phyloP scores from a whole-genome alignment of 192 early-diverging fungal species.

The Diversispora eburnea region DNA sequence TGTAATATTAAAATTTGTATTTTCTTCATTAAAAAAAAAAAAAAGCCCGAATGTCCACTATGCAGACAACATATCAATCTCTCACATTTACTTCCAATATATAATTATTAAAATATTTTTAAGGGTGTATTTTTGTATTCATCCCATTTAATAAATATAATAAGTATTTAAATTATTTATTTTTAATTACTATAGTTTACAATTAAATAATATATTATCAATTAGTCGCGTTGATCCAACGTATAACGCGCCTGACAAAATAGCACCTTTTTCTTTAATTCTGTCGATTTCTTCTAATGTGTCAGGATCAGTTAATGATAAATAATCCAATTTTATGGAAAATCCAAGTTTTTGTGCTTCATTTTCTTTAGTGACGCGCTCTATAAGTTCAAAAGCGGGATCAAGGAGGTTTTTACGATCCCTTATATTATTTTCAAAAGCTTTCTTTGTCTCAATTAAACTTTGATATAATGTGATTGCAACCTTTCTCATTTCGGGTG shows the following conservation, averaged over 20 bases:
- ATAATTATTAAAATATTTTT: slow-evolving; percentile 37
- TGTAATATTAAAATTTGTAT: slow-evolving; percentile 2
- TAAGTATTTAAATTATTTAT: too few relatives aligned
- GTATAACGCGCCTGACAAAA: slow-evolving; percentile 80
- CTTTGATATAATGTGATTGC: slow-evolving; percentile 75
- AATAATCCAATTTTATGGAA: slow-evolving; percentile 75
- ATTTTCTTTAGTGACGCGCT: slow-evolving; percentile 39
- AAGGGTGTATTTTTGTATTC: too few relatives aligned
- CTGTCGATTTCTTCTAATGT: slow-evolving; percentile 59
- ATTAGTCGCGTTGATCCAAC: slow-evolving; percentile 89
- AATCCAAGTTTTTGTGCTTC: slow-evolving; percentile 41
- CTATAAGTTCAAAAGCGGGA: slow-evolving; percentile 50
- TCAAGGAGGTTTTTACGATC: slow-evolving; percentile 45
- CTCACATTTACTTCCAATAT: slow-evolving; percentile 72
- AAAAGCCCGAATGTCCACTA: slow-evolving; percentile 84
- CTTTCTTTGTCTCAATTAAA: slow-evolving; percentile 48
- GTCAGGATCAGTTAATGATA: slow-evolving; percentile 71
- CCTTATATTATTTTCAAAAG: slow-evolving; percentile 41
- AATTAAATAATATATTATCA: slow-evolving; percentile 84
- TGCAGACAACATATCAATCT: slow-evolving; percentile 77
- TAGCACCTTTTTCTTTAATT: slow-evolving; percentile 57
- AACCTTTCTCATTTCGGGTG: slow-evolving; percentile 58
- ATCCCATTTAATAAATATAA: too few relatives aligned
- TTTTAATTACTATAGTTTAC: neutral
- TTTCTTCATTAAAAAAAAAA: slow-evolving; percentile 13